A percentile compares a stretch with the other conserved stretches of the same genome.
These are phyloP conservation scores for Penicillium palitans DNA, from an alignment of 2,329 filamentous ascomycete genomes.

Conservation along the genomic window DNA sequence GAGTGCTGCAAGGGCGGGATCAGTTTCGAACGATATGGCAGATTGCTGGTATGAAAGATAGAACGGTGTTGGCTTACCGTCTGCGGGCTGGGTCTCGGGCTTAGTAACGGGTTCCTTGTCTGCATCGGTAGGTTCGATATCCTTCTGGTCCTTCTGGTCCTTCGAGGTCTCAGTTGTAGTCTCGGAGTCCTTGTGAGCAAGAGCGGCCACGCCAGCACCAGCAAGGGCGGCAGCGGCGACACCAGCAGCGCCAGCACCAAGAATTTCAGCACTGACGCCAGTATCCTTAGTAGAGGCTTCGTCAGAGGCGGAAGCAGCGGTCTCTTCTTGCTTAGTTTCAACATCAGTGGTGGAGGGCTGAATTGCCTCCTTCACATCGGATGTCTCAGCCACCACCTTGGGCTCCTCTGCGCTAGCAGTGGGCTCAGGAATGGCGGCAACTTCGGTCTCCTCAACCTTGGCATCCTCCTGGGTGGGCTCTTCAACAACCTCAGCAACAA, in stretches of 20 bases:
- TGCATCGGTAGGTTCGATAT: conserved; percentile 9
- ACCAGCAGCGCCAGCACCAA: conserved; percentile 31
- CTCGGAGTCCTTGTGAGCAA: conserved; percentile 23
- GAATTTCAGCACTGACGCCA: conserved; percentile 24
- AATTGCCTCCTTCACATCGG: not conserved
- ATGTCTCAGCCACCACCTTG: not conserved
- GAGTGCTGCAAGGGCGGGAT: conserved; percentile 33
- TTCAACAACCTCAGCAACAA: conserved; percentile 1
- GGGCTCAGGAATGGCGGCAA: not conserved
- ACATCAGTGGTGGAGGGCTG: conserved; percentile 1
- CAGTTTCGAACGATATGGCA: conserved; percentile 35
- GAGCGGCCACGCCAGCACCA: conserved; percentile 25
- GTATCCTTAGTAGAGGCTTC: conserved; percentile 21
- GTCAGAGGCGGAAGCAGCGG: conserved; percentile 1
- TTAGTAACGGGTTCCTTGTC: conserved; percentile 10
- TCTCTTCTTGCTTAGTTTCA: conserved; percentile 12
- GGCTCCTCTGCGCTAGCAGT: not conserved
- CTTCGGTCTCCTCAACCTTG: not conserved
- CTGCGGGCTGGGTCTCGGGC: conserved; percentile 18
- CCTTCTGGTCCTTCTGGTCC: conserved; percentile 17
- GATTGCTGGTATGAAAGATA: conserved; percentile 22
- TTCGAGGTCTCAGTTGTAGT: conserved; percentile 5
- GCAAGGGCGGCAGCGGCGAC: conserved; percentile 26
- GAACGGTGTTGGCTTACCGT: conserved; percentile 26
- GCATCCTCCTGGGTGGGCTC: not conserved